Evolutionary conservation across 139 green algal species (phyloP).

Genomic region (Micractinium sp.): DNA sequence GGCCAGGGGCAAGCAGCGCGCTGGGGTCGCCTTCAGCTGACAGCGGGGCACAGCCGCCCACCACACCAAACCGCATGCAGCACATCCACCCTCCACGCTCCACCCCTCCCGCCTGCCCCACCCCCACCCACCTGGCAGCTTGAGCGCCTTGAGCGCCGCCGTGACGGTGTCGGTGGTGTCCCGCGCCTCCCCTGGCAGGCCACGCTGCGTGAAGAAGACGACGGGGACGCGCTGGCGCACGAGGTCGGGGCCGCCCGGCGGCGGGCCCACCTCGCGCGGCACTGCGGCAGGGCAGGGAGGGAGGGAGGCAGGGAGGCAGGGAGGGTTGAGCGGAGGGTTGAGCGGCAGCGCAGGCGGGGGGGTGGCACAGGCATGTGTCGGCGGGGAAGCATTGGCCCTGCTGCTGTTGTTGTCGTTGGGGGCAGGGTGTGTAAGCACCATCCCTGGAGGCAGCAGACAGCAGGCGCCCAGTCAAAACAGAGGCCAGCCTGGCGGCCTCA

Average conservation of each 20-base stretch:
- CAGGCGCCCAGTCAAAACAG: background rate
- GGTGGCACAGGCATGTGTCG: too few species aligned
- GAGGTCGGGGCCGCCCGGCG: constrained; percentile 59
- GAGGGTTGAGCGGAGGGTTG: background rate
- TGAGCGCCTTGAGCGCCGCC: constrained; percentile 8
- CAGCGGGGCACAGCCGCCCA: too few species aligned
- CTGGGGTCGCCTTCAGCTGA: too few species aligned
- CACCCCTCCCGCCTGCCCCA: too few species aligned
- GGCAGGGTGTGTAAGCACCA: background rate
- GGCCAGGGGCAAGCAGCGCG: too few species aligned
- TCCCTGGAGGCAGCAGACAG: background rate
- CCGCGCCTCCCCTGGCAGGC: constrained; percentile 82
- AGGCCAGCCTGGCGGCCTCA: background rate
- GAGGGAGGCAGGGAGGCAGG: background rate
- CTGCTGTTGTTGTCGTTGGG: too few species aligned
- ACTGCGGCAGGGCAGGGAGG: constrained; percentile 46
- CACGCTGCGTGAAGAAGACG: constrained; percentile 88
- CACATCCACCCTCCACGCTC: too few species aligned
- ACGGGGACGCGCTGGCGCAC: constrained; percentile 81
- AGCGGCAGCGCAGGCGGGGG: background rate
- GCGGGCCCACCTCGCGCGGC: constrained; percentile 80
- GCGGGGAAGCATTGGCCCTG: too few species aligned
- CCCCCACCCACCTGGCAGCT: background rate
- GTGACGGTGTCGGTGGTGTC: constrained; percentile 15
- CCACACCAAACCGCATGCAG: too few species aligned